Evolutionary conservation across 768 basidiomycete species (phyloP).

Genomic region (Suillus occidentalis): DNA sequence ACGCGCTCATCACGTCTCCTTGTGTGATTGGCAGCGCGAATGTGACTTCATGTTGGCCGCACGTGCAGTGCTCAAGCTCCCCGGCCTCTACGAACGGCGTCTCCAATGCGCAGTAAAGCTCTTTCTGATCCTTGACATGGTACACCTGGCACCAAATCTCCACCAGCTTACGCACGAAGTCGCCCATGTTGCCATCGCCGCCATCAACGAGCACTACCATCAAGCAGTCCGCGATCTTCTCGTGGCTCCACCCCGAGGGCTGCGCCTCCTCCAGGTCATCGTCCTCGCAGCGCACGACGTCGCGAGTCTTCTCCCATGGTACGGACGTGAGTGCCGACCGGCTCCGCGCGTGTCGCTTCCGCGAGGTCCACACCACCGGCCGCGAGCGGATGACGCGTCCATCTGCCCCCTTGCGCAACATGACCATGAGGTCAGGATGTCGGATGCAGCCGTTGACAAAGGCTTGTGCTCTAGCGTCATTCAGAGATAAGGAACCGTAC

Average conservation of each 20-base stretch:
- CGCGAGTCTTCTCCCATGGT: slow-evolving; percentile 24
- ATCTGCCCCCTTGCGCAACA: slow-evolving; percentile 30
- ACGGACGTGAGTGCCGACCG: slow-evolving; percentile 24
- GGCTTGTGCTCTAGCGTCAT: slow-evolving; percentile 26
- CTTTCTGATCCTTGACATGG: slow-evolving; percentile 18
- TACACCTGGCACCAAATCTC: slow-evolving; percentile 30
- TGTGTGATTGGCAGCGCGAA: slow-evolving; percentile 15
- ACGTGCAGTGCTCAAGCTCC: slow-evolving; percentile 25
- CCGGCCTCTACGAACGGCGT: slow-evolving; percentile 22
- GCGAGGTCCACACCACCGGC: slow-evolving; percentile 27
- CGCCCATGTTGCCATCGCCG: slow-evolving; percentile 27
- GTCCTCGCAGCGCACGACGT: slow-evolving; percentile 20
- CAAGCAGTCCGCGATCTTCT: slow-evolving; percentile 28
- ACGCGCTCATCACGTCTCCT: slow-evolving; percentile 19
- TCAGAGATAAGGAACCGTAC: slow-evolving; percentile 28
- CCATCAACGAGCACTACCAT: slow-evolving; percentile 31
- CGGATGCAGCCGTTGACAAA: slow-evolving; percentile 34
- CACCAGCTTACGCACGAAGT: slow-evolving; percentile 30
- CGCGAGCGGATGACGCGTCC: slow-evolving; percentile 28
- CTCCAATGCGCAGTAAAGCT: slow-evolving; percentile 23
- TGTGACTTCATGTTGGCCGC: slow-evolving; percentile 10
- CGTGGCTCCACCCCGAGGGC: slow-evolving; percentile 17
- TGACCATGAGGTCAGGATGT: slow-evolving; percentile 32
- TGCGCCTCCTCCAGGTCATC: slow-evolving; percentile 25
- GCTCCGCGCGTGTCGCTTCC: slow-evolving; percentile 27